These are phyloP conservation scores for Aspergillus neotritici DNA, from an alignment of 2,329 filamentous ascomycete genomes.

Conservation along the genomic window DNA sequence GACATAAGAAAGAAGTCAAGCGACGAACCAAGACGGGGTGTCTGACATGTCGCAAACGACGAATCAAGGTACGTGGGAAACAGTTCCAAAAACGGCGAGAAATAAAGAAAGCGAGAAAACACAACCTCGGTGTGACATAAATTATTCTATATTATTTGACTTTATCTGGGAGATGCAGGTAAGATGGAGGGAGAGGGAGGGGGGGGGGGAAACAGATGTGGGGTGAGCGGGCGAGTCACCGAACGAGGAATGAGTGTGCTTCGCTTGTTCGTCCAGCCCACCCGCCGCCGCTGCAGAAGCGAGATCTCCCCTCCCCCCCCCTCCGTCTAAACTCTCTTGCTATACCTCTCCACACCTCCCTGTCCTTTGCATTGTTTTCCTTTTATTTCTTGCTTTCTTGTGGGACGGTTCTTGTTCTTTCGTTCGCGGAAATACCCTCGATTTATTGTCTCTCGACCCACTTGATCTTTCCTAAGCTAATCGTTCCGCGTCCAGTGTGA, in stretches of 20 bases:
- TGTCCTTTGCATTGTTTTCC: constrained; percentile 11
- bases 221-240: too few species aligned
- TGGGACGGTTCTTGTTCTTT: constrained; percentile 9
- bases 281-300: constrained; percentile 8
- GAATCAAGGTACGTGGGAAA: constrained; percentile 61
- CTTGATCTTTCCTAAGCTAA: constrained; percentile 10
- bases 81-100: background rate
- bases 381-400: constrained; percentile 6
- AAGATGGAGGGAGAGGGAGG: constrained; percentile 4
- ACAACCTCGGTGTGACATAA: too few species aligned
- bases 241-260: constrained; percentile 2
- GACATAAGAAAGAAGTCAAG: constrained; percentile 69
- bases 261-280: constrained; percentile 22
- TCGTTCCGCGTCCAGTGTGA: constrained; percentile 64
- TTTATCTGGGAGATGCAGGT: background rate
- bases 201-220: constrained; percentile 1
- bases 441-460: constrained; percentile 15
- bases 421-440: constrained; percentile 6
- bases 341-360: too few species aligned
- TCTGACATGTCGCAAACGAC: constrained; percentile 57
- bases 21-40: constrained; percentile 70
- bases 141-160: too few species aligned
- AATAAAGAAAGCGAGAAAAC: background rate
- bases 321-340: constrained; percentile 2
- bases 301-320: constrained; percentile 6